A percentile compares a stretch with the other conserved stretches of the same genome.
phyloP scores from a whole-genome alignment of 352 stramenopile genomes.

The Pythium periplocum region DNA sequence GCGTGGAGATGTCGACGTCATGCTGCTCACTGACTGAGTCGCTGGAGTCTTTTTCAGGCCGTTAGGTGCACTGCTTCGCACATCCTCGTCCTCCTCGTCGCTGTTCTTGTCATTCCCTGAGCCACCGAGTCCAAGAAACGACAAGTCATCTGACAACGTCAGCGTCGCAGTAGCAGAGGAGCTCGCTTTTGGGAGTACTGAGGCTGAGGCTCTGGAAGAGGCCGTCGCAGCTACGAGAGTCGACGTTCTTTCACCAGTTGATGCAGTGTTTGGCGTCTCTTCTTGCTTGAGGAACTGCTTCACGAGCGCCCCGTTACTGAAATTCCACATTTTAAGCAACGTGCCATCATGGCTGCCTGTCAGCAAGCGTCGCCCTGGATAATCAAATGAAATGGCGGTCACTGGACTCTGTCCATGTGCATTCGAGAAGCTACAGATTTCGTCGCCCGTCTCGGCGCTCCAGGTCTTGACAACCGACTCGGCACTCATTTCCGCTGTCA shows the following conservation, averaged over 20 bases:
- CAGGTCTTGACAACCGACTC: slow-evolving; percentile 80
- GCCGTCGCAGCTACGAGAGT: no score
- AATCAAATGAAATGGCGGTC: slow-evolving; percentile 81
- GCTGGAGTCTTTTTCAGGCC: no score
- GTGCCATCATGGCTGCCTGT: slow-evolving; percentile 77
- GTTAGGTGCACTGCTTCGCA: neutral
- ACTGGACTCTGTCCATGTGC: slow-evolving; percentile 62
- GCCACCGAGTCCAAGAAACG: slow-evolving; percentile 12
- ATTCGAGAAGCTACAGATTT: slow-evolving; percentile 76
- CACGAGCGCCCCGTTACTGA: slow-evolving; percentile 81
- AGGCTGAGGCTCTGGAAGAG: no score
- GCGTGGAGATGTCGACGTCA: slow-evolving; percentile 1
- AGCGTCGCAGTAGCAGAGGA: neutral
- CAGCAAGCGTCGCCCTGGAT: slow-evolving; percentile 64
- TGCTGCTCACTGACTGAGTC: no score
- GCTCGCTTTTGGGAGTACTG: neutral
- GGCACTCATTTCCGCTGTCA: slow-evolving; percentile 68
- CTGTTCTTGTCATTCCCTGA: slow-evolving; percentile 2
- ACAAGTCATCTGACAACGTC: slow-evolving; percentile 12
- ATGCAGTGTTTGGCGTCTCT: neutral
- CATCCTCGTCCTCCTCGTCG: neutral
- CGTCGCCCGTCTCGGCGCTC: slow-evolving; percentile 79
- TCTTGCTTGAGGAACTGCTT: slow-evolving; percentile 81
- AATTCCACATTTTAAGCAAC: slow-evolving; percentile 88
- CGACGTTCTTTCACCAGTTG: no score